Percentiles rank a stretch among this genome's conserved stretches.
Conservation (phyloP, 2,329 filamentous ascomycete species). For the Aspergillus puulaauensis region DNA sequence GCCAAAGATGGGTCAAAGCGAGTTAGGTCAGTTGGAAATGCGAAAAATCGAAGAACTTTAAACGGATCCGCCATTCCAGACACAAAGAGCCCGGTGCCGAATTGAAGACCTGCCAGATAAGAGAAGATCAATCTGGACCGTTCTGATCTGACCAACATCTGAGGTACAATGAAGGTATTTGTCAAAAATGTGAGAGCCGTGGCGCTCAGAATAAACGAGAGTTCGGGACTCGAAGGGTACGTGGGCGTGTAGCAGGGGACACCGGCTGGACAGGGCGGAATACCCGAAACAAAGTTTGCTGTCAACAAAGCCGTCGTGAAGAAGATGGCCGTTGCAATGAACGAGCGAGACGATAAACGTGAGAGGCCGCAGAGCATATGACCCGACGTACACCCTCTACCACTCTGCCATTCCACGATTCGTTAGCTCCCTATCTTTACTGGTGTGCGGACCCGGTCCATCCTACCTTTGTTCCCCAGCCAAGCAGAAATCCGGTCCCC, state of each 20-base stretch:
- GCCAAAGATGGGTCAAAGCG: constrained; percentile 53
- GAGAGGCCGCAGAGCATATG: constrained; percentile 57
- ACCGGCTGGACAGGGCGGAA: constrained; percentile 39
- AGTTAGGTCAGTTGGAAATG: constrained; percentile 41
- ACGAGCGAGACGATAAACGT: constrained; percentile 50
- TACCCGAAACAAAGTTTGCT: constrained; percentile 36
- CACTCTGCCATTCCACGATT: constrained; percentile 31
- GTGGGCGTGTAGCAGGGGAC: constrained; percentile 48
- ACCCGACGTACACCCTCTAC: constrained; percentile 54
- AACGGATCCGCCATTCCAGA: constrained; percentile 52
- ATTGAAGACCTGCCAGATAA: constrained; percentile 50
- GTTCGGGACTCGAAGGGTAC: constrained; percentile 41
- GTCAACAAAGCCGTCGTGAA: constrained; percentile 46
- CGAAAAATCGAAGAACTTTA: constrained; percentile 54
- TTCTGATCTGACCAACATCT: constrained; percentile 27
- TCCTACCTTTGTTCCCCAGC: constrained; percentile 54
- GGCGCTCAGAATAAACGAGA: constrained; percentile 35
- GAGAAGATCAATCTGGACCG: constrained; percentile 38
- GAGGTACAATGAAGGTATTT: constrained; percentile 36
- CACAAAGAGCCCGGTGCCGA: constrained; percentile 52
- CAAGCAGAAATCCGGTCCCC: constrained; percentile 46
- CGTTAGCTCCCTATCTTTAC: background rate
- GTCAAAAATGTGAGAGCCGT: constrained; percentile 30
- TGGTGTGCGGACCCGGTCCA: background rate
- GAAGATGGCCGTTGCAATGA: constrained; percentile 48